Percentiles rank a stretch among this genome's conserved stretches.
Conservation (phyloP, 1,284 basidiomycete genomes). For the Lentinula novae-zelandiae region DNA sequence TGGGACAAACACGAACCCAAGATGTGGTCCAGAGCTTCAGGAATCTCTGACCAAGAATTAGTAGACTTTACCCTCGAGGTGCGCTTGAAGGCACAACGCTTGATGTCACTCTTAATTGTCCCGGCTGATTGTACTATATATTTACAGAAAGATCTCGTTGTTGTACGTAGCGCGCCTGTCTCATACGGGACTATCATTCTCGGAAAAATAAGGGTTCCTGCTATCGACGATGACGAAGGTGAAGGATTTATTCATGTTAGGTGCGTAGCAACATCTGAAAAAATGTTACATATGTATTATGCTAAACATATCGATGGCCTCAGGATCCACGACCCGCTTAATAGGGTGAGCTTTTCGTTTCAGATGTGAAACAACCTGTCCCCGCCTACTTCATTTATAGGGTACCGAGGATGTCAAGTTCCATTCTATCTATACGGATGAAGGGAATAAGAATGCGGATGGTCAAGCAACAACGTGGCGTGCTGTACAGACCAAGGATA, state of each 20-base stretch:
- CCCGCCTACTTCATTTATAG: conserved; percentile 29
- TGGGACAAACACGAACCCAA: conserved; percentile 72
- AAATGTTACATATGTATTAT: not conserved
- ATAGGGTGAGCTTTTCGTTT: conserved; percentile 42
- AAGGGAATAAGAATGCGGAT: conserved; percentile 49
- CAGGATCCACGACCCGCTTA: conserved; percentile 71
- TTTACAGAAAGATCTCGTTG: conserved; percentile 45
- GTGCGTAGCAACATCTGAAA: conserved; percentile 32
- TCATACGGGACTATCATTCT: conserved; percentile 70
- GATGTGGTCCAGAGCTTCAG: conserved; percentile 65
- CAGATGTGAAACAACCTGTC: not conserved
- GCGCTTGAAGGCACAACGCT: not conserved
- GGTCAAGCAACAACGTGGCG: conserved; percentile 54
- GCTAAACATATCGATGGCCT: not conserved
- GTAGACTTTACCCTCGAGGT: conserved; percentile 47
- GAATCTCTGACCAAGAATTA: conserved; percentile 50
- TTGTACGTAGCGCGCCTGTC: conserved; percentile 43
- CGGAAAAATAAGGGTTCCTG: conserved; percentile 72
- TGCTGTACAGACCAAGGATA: conserved; percentile 58
- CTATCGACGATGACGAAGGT: conserved; percentile 56
- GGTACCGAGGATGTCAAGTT: conserved; percentile 62
- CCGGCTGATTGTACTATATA: not conserved
- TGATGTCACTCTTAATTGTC: not conserved
- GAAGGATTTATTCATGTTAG: conserved; percentile 70
- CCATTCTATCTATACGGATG: conserved; percentile 69